Evolutionary conservation across 2,329 filamentous ascomycete species (phyloP), one percentile per base, ranked within the genome.

Genomic region (Aspergillus fumigatiaffinis): DNA sequence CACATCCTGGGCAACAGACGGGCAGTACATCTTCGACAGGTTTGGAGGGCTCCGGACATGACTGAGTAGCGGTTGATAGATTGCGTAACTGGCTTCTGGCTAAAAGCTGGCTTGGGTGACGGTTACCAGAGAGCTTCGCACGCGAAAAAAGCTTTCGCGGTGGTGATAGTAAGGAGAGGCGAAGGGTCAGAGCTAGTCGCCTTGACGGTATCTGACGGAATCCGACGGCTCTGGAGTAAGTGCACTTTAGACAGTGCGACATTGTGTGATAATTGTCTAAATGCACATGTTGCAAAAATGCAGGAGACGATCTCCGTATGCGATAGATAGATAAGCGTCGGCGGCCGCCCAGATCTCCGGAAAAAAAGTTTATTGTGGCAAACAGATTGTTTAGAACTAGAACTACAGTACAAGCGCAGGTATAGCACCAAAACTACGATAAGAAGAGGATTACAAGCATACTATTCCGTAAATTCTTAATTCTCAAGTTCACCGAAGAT

Each of bases 1-100:
- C 85, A 62, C 85, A 88, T 63, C 85, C 85, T 29, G 85, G 85
- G 68, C 85, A 87, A 25, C 79, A 78, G 6, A 77, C 55, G 0
- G 83, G 83, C 12, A 86, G 68, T 6, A 58, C 38, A 20, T 67
- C 60, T 5, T 60, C 57, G n/a, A 62, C 9, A 2, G 58, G 47
- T 4, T 63, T 60, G n/a, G 52, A 17, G n/a, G 61, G 32, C 32
- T 64, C 56, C 23, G 56, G 49, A 46, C 7, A 38, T 41, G 54
- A 52, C 7, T 57, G 51, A 17, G 48, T 41, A 4, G 57, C 54
- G 41, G 65, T 63, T 44, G 67, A 67, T 41, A 67, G 61, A n/a
- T 28, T 55, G 41, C 63, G 67, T 49, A 21, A 56, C 49, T 60
- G 60, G 50, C 25, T 57, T 28, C n/a, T 55, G 47, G 42, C 50